Evolutionary conservation across 2,329 filamentous ascomycete species (phyloP).

Genomic region (Stylonectria norvegica): DNA sequence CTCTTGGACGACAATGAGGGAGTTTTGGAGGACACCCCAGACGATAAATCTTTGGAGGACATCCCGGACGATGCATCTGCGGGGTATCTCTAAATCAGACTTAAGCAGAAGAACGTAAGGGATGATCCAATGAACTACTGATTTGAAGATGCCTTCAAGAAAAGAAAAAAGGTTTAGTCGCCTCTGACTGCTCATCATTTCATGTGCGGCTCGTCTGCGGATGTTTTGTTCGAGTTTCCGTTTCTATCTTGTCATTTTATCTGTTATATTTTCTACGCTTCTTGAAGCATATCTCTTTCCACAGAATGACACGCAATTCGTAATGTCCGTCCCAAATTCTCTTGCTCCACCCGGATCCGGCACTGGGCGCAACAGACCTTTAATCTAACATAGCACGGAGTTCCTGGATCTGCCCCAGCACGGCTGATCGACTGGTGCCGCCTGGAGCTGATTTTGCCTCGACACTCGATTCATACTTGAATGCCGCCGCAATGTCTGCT

Average conservation of each 20-base stretch:
- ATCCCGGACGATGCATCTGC: constrained; percentile 10
- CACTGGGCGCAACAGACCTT: constrained; percentile 19
- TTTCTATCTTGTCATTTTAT: constrained; percentile 4
- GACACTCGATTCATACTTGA: constrained; percentile 70
- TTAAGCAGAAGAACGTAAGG: constrained; percentile 10
- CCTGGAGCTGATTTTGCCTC: constrained; percentile 66
- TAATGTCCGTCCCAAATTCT: constrained; percentile 26
- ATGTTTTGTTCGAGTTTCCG: constrained; percentile 14
- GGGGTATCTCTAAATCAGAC: constrained; percentile 7
- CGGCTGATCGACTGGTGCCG: constrained; percentile 66
- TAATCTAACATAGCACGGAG: constrained; percentile 34
- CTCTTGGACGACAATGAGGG: constrained; percentile 10
- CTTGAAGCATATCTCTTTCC: constrained; percentile 21
- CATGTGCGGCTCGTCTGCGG: constrained; percentile 6
- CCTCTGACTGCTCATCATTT: constrained; percentile 3
- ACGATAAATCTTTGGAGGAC: constrained; percentile 4
- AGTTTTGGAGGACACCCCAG: constrained; percentile 8
- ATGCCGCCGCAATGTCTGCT: constrained; percentile 60
- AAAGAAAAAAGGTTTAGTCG: constrained; percentile 3
- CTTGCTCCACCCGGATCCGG: constrained; percentile 20
- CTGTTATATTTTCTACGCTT: constrained; percentile 7
- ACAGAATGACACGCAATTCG: constrained; percentile 26
- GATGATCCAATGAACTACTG: constrained; percentile 8
- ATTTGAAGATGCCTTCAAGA: constrained; percentile 11
- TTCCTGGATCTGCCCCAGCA: constrained; percentile 57